phyloP scores from a whole-genome alignment of 2,329 filamentous ascomycete species.

The Penicillium occitanis region DNA sequence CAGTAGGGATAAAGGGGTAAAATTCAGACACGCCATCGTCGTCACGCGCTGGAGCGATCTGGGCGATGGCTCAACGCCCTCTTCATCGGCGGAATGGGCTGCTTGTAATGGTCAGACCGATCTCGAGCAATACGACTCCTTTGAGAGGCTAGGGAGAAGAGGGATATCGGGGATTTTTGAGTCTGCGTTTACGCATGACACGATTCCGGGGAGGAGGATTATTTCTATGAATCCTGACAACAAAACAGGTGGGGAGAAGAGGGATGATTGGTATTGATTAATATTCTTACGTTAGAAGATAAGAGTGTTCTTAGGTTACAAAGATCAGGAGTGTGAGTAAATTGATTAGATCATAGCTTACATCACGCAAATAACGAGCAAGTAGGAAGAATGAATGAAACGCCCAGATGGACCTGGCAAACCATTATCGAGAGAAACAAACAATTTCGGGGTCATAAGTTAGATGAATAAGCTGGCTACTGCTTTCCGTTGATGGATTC shows the following conservation, averaged over 20 bases:
- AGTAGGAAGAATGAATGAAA: background rate
- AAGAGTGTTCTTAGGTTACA: background rate
- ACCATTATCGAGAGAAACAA: background rate
- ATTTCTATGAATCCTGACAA: constrained; percentile 59
- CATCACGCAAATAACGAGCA: constrained; percentile 12
- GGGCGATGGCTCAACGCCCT: constrained; percentile 54
- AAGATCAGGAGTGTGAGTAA: background rate
- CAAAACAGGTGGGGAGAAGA: constrained; percentile 55
- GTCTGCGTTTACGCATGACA: constrained; percentile 53
- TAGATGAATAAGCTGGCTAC: background rate
- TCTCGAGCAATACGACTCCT: constrained; percentile 51
- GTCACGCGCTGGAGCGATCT: constrained; percentile 64
- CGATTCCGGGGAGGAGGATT: constrained; percentile 58
- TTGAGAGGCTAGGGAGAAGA: constrained; percentile 53
- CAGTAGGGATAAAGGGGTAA: background rate
- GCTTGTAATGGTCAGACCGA: constrained; percentile 45
- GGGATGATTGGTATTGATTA: constrained; percentile 59
- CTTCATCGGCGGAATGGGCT: constrained; percentile 53
- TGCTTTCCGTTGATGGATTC: constrained; percentile 60
- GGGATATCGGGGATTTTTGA: constrained; percentile 62
- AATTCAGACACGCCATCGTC: constrained; percentile 60
- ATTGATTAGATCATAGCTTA: constrained; percentile 12
- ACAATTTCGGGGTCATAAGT: background rate
- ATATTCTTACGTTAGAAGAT: background rate
- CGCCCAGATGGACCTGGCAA: background rate